Percentiles rank a stretch among this genome's conserved stretches.
These are phyloP conservation scores for Saccharomyces kudriavzevii DNA, from an alignment of 805 yeast genomes.

Conservation along the genomic window DNA sequence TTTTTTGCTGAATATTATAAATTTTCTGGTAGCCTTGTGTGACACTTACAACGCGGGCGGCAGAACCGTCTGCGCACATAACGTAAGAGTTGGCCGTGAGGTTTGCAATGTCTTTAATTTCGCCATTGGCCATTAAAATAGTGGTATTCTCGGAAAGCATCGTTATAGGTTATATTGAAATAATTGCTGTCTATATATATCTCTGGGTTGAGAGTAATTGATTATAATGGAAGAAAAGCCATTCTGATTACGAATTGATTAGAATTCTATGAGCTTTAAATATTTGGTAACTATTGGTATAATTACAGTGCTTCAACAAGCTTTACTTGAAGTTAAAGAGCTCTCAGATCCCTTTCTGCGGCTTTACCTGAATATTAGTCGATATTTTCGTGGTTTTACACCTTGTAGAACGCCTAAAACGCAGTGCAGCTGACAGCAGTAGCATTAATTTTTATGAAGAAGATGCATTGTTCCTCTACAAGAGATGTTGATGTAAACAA, in stretches of 20 bases:
- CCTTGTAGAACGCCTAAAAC: neutral
- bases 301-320: neutral
- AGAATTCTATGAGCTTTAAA: neutral
- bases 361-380: neutral
- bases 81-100: constrained; percentile 34
- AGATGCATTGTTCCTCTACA: neutral
- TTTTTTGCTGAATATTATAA: constrained; percentile 32
- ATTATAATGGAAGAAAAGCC: neutral
- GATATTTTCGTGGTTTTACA: neutral
- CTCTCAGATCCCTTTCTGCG: neutral
- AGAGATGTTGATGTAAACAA: neutral
- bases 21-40: constrained; percentile 39
- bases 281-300: neutral
- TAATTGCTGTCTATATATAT: neutral
- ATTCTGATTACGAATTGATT: neutral
- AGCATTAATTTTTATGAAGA: neutral
- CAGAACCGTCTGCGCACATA: constrained; percentile 38
- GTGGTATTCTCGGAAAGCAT: constrained; percentile 34
- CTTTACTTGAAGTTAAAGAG: neutral
- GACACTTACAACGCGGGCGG: constrained; percentile 34
- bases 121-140: constrained; percentile 39
- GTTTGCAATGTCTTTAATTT: constrained; percentile 28
- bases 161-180: neutral
- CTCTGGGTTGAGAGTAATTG: neutral
- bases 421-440: neutral